Conservation (phyloP, 2,329 filamentous ascomycete species). For the Botrytis galanthina region DNA sequence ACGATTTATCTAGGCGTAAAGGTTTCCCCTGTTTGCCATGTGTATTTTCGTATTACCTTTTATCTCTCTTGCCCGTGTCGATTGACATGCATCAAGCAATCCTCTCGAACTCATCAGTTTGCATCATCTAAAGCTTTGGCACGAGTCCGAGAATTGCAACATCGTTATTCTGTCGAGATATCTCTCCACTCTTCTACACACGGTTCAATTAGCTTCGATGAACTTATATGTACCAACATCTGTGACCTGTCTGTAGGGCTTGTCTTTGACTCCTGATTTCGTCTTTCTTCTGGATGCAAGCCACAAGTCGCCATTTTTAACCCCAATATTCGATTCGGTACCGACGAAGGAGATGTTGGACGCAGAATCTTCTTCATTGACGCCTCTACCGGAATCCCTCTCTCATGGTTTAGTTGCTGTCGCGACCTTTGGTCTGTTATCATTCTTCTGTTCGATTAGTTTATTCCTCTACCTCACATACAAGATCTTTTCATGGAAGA, state of each 20-base stretch:
- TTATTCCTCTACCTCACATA: slow-evolving; percentile 46
- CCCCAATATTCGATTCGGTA: background rate
- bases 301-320: background rate
- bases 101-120: background rate
- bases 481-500: slow-evolving; percentile 34
- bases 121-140: background rate
- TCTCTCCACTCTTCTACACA: slow-evolving; percentile 6
- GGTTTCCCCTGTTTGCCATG: background rate
- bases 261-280: background rate
- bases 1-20: background rate
- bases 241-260: background rate
- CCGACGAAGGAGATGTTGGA: slow-evolving; percentile 20
- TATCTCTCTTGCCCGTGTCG: background rate
- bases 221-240: slow-evolving; percentile 4
- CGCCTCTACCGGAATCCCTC: slow-evolving; percentile 34
- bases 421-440: slow-evolving; percentile 46
- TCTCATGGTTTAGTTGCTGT: slow-evolving; percentile 46
- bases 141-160: background rate
- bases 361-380: slow-evolving; percentile 28
- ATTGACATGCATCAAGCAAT: background rate
- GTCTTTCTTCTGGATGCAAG: background rate
- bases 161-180: background rate
- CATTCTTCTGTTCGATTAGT: slow-evolving; percentile 45
- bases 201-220: background rate
- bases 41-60: slow-evolving; percentile 1